Percentiles rank a stretch among this genome's conserved stretches.
These are phyloP conservation scores for Russula olivacea DNA, from an alignment of 768 basidiomycete genomes.

Conservation along the genomic window DNA sequence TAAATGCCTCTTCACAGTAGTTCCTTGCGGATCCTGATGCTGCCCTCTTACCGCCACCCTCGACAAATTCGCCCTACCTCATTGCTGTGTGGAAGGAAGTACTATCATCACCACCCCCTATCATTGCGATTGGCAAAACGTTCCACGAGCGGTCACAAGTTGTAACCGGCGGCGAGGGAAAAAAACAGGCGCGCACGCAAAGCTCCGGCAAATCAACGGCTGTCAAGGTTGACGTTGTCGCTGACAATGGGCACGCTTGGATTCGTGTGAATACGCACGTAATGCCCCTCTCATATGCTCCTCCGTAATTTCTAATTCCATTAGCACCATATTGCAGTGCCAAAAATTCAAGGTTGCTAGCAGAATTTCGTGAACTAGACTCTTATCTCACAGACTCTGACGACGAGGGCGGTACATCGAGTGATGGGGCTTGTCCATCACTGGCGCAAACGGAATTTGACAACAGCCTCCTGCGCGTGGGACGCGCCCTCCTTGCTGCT, in stretches of 20 bases:
- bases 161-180: not conserved
- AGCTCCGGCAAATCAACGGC: slow-evolving; percentile 18
- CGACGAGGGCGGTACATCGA: slow-evolving; percentile 31
- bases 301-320: slow-evolving; percentile 4
- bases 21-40: slow-evolving; percentile 48
- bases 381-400: slow-evolving; percentile 66
- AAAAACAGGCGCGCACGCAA: slow-evolving; percentile 18
- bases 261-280: slow-evolving; percentile 84
- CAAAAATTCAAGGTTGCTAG: slow-evolving; percentile 67
- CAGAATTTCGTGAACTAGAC: slow-evolving; percentile 82
- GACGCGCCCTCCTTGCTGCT: slow-evolving; percentile 57
- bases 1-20: slow-evolving; percentile 42
- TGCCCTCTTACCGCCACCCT: slow-evolving; percentile 44
- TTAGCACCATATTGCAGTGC: slow-evolving; percentile 41
- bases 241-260: slow-evolving; percentile 70
- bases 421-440: slow-evolving; percentile 29
- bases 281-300: slow-evolving; percentile 7
- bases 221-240: slow-evolving; percentile 78
- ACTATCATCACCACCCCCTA: slow-evolving; percentile 49
- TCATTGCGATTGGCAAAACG: slow-evolving; percentile 53
- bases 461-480: slow-evolving; percentile 71
- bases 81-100: slow-evolving; percentile 81
- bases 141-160: slow-evolving; percentile 33
- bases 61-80: slow-evolving; percentile 77
- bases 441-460: slow-evolving; percentile 52